Base-by-base conservation (phyloP, 2,329 filamentous ascomycete genomes). In the Elsinoe ampelina region DNA sequence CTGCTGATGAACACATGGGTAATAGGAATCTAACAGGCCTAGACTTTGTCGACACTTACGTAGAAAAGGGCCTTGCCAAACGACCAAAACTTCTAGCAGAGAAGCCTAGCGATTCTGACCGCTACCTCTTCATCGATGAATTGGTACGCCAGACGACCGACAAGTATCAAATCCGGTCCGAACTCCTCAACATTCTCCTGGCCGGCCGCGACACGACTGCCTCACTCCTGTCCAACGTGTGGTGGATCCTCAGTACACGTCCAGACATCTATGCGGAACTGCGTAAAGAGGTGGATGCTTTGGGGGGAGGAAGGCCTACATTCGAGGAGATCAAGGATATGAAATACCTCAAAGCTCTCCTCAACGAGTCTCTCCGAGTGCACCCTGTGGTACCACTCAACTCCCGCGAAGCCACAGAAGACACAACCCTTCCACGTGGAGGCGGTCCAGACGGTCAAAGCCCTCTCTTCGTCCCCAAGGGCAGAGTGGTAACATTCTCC, bases 331-430 rank as follows among this genome's bases (percentile, higher is more conserved):
- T 71, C 12, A 69, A 69, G 52, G 64, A 68, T 35, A 56, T 70
- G 45, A 69, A 70, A 42, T 72, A 70, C 58, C 62, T 72, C 2
- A 67, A 82, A 70, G 77, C 84, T 63, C 73, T 86, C 51, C 78
- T 95, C 64, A 86, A 88, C 72, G 89, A 95, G 72, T 87, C 82
- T 0, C 79, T 91, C 58, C 83, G 89, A 12, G 71, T 92, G 10
- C 89, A 92, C 69, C 88, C 88, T 0, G 78, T 82, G 12, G 86
- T 93, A 1, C 88, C 89, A 1, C 87, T 86, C 75, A 93, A 93
- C 71, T 79, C 89, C 54, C 84, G 89, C 60, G 74, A 84, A 32
- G 81, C 87, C 11, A 77, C 89, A 11, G 77, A 76, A 58, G 85
- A 91, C 72, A 91, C 88, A 1, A 87, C 82, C 0, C 79, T 95